Evolutionary conservation across 352 stramenopile genomes (phyloP), one percentile per base, ranked within the genome.

Genomic region (Globisporangium heterothallicum): DNA sequence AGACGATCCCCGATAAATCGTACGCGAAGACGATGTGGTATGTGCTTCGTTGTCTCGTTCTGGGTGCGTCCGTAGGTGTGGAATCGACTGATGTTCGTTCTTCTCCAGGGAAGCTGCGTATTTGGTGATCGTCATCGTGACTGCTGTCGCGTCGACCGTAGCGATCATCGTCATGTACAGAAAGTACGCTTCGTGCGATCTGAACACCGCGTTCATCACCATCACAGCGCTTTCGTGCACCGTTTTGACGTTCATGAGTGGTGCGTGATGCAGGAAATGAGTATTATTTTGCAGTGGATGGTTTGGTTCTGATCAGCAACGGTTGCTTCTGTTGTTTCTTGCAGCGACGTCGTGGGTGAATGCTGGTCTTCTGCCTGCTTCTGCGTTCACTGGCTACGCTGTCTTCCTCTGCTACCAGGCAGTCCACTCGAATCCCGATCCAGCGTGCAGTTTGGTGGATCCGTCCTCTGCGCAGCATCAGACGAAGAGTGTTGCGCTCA

Each of bases 381-480:
- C 72, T 5, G 64, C 63, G 16, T 68, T 88, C 30, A 69, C 76
- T 10, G 59, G 70, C 22, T 92, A 88, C 48, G 66, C 84, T 27
- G 66, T 86, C 14, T 74, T 85, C 32, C 60, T 92, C 47, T 88
- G 78, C 47, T 92, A 84, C 50, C 73, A 92, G 53, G 67, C 80
- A 2, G 64, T 92, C 14, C 70, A 63, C 49, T 67, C 78, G 27
- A 92, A 92, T 52, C 75, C 80, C 13, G 71, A 85, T 35, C 72
- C 64, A 6, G 62, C 61, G 3, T 87, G 75, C 50, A 63, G 63
- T n/a, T 25, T 42, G 2, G 51, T 70, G 2, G 56, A 76, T 21
- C 44, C 64, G 2, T 58, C 61, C 5, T 70, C 47, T 0, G 48
- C 61, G 27, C 61, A 71, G 30, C 58, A 72, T 42, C 55, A 69